These are phyloP conservation scores for Pythium utonaiense DNA, from an alignment of 352 stramenopile species.

Conservation along the genomic window DNA sequence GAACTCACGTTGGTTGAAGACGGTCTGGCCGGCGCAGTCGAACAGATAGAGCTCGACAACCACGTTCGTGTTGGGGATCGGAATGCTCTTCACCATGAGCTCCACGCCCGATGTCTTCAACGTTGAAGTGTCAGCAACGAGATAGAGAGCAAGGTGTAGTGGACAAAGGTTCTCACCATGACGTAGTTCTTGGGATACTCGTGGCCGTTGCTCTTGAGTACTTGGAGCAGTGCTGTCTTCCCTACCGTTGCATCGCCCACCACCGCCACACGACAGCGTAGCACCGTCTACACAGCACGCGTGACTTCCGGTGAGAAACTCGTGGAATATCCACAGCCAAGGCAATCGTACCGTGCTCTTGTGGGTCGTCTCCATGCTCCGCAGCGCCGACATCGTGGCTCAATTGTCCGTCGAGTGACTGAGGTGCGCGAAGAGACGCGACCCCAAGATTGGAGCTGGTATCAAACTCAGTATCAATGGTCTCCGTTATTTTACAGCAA, in stretches of 20 bases:
- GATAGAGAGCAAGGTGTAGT: background rate
- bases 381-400: slow-evolving; percentile 65
- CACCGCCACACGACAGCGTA: slow-evolving; percentile 89
- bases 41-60: slow-evolving; percentile 93
- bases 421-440: slow-evolving; percentile 15
- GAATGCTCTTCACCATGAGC: slow-evolving; percentile 87
- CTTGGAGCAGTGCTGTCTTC: slow-evolving; percentile 89
- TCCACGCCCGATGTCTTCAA: slow-evolving; percentile 86
- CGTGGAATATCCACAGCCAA: background rate
- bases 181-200: slow-evolving; percentile 95
- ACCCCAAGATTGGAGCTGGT: background rate
- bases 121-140: background rate
- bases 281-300: slow-evolving; percentile 53
- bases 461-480: background rate
- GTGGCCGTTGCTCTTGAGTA: slow-evolving; percentile 89
- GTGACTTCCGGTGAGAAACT: background rate
- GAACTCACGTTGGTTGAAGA: slow-evolving; percentile 94
- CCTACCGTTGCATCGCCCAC: slow-evolving; percentile 89
- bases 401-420: background rate
- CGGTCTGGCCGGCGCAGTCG: slow-evolving; percentile 90
- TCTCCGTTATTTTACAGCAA: background rate
- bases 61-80: slow-evolving; percentile 86
- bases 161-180: slow-evolving; percentile 57
- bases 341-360: slow-evolving; percentile 61
- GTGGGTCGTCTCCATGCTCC: slow-evolving; percentile 91